A percentile compares a stretch with the other conserved stretches of the same genome.
These are phyloP conservation scores for Phytophthora tentaculata DNA, from an alignment of 352 stramenopile species.

Conservation along the genomic window DNA sequence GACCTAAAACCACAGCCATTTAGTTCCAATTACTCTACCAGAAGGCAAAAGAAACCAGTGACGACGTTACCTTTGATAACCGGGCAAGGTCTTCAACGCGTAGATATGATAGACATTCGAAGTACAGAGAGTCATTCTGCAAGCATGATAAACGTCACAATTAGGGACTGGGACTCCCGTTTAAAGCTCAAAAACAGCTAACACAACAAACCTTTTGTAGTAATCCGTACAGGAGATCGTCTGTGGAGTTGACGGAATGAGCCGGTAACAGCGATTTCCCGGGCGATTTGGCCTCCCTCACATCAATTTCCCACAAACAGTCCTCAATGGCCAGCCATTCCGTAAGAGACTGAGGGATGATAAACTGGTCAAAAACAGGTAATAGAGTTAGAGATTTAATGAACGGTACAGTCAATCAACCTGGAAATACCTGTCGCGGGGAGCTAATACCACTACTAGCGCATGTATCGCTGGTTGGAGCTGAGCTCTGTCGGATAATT, in stretches of 20 bases:
- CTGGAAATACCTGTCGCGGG: slow-evolving; percentile 22
- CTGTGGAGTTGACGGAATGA: slow-evolving; percentile 20
- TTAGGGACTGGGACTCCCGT: background rate
- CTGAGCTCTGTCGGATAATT: slow-evolving; percentile 36
- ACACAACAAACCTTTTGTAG: slow-evolving; percentile 41
- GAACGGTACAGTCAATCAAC: background rate
- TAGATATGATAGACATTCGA: slow-evolving; percentile 53
- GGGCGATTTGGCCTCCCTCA: slow-evolving; percentile 24
- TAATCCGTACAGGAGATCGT: slow-evolving; percentile 34
- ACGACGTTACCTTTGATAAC: slow-evolving; percentile 41
- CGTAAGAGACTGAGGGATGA: slow-evolving; percentile 22
- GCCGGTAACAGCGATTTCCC: slow-evolving; percentile 26
- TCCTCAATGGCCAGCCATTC: slow-evolving; percentile 68
- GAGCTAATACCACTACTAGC: slow-evolving; percentile 1
- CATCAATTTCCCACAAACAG: slow-evolving; percentile 68
- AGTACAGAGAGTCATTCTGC: slow-evolving; percentile 43
- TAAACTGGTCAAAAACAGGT: slow-evolving; percentile 10
- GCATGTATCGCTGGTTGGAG: too few relatives aligned
- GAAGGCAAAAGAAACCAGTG: background rate
- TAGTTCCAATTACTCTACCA: background rate
- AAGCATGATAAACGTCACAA: slow-evolving; percentile 4
- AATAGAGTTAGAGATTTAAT: slow-evolving; percentile 7
- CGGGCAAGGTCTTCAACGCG: slow-evolving; percentile 52
- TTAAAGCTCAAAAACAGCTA: background rate
- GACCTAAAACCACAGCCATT: slow-evolving; percentile 22